A percentile compares a stretch with the other conserved stretches of the same genome.
Evolutionary conservation across 2,329 filamentous ascomycete genomes (phyloP).

Genomic region (Diplodia intermedia): DNA sequence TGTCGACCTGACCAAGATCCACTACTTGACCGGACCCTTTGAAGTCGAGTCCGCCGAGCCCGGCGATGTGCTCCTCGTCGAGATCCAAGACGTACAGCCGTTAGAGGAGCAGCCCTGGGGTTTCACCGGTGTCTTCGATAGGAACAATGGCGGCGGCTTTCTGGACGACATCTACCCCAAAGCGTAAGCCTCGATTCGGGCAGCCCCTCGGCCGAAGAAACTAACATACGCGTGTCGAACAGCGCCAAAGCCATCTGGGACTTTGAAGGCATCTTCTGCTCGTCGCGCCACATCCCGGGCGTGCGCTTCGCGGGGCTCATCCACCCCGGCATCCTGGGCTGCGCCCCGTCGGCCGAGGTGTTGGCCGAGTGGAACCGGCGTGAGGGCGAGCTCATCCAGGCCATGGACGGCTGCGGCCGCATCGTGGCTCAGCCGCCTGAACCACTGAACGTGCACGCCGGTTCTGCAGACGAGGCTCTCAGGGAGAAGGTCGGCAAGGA

Average conservation of each 20-base stretch:
- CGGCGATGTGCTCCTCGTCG: slow-evolving; percentile 82
- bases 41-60: slow-evolving; percentile 84
- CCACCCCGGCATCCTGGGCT: slow-evolving; percentile 89
- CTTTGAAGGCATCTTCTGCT: slow-evolving; percentile 80
- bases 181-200: slow-evolving; percentile 61
- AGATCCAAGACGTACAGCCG: slow-evolving; percentile 93
- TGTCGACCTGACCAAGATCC: slow-evolving; percentile 81
- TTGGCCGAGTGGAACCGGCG: slow-evolving; percentile 83
- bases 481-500: slow-evolving; percentile 74
- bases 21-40: slow-evolving; percentile 90
- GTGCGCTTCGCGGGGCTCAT: slow-evolving; percentile 90
- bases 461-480: slow-evolving; percentile 64
- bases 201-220: background rate
- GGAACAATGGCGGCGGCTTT: slow-evolving; percentile 85
- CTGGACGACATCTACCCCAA: slow-evolving; percentile 86
- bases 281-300: slow-evolving; percentile 73
- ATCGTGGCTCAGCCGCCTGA: slow-evolving; percentile 80
- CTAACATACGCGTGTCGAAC: slow-evolving; percentile 33
- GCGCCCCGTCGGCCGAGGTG: slow-evolving; percentile 79
- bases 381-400: slow-evolving; percentile 78
- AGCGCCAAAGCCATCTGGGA: slow-evolving; percentile 79
- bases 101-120: slow-evolving; percentile 88
- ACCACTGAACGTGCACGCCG: slow-evolving; percentile 74
- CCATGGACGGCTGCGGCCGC: slow-evolving; percentile 68
- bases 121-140: slow-evolving; percentile 83